Evolutionary conservation across 495 filamentous ascomycete species (phyloP).

Genomic region (Poronia punctata): DNA sequence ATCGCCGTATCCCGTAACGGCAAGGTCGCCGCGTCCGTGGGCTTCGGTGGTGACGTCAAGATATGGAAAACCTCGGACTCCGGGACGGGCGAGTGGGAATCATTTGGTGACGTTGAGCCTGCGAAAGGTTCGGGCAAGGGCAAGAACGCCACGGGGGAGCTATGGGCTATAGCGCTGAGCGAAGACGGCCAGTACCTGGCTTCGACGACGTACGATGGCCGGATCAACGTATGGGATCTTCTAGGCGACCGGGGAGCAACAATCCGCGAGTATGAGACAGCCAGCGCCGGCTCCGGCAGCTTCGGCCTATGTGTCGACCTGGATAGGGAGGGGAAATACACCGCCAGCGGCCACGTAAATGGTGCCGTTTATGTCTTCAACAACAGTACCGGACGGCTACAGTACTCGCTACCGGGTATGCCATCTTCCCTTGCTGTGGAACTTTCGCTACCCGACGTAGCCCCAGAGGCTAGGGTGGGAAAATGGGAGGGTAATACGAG

Average conservation of each 20-base stretch:
- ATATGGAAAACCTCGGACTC: constrained; percentile 60
- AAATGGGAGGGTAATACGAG: not conserved
- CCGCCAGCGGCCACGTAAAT: constrained; percentile 88
- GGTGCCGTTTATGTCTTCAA: constrained; percentile 93
- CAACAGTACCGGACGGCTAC: constrained; percentile 77
- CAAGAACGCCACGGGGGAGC: constrained; percentile 51
- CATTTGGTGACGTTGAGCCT: constrained; percentile 26
- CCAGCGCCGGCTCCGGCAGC: constrained; percentile 52
- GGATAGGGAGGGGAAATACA: constrained; percentile 66
- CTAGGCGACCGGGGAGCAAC: constrained; percentile 38
- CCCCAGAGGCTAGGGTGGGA: too few species aligned
- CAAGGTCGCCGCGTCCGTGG: constrained; percentile 65
- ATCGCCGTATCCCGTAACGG: constrained; percentile 63
- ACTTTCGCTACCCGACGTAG: too few species aligned
- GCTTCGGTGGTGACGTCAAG: constrained; percentile 80
- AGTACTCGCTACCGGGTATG: constrained; percentile 78
- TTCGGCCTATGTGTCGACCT: constrained; percentile 88
- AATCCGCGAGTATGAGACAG: constrained; percentile 81
- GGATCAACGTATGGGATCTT: constrained; percentile 83
- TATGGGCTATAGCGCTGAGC: constrained; percentile 83
- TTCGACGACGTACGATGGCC: constrained; percentile 72
- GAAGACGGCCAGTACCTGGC: constrained; percentile 76
- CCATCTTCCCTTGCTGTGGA: too few species aligned
- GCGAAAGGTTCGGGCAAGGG: constrained; percentile 23
- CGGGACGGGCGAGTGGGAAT: constrained; percentile 44